Conservation (phyloP, 495 filamentous ascomycete species). For the Annulohypoxylon maeteangense region DNA sequence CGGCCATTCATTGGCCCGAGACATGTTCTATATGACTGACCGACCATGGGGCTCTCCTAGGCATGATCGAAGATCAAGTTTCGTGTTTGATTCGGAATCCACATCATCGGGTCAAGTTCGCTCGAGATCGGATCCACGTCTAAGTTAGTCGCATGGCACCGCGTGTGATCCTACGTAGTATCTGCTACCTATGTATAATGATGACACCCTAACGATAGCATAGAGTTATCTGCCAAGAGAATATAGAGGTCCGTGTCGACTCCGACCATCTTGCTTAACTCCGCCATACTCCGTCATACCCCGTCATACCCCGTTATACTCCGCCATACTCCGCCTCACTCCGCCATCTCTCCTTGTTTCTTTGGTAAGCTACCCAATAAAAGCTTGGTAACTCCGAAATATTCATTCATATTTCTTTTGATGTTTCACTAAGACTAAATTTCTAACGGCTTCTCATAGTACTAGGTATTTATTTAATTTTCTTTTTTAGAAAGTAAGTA, state of each 20-base stretch:
- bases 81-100: conserved; percentile 6
- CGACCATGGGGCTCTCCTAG: conserved; percentile 3
- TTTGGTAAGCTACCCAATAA: conserved; percentile 16
- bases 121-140: background rate
- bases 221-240: conserved; percentile 25
- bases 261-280: conserved; percentile 11
- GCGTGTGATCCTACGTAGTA: conserved; percentile 2
- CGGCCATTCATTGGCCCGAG: background rate
- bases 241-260: conserved; percentile 11
- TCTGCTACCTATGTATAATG: background rate
- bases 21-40: background rate
- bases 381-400: conserved; percentile 15
- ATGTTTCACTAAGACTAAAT: conserved; percentile 1
- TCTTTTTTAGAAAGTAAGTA: background rate
- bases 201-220: background rate
- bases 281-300: conserved; percentile 7
- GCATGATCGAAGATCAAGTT: background rate
- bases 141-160: conserved; percentile 19
- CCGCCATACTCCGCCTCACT: conserved; percentile 18
- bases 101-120: conserved; percentile 26
- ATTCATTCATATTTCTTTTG: background rate
- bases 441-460: background rate
- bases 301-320: conserved; percentile 21
- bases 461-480: too few species aligned
- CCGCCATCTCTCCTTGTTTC: conserved; percentile 8